phyloP scores from a whole-genome alignment of 2,329 filamentous ascomycete species.

The Whalleya microplaca region DNA sequence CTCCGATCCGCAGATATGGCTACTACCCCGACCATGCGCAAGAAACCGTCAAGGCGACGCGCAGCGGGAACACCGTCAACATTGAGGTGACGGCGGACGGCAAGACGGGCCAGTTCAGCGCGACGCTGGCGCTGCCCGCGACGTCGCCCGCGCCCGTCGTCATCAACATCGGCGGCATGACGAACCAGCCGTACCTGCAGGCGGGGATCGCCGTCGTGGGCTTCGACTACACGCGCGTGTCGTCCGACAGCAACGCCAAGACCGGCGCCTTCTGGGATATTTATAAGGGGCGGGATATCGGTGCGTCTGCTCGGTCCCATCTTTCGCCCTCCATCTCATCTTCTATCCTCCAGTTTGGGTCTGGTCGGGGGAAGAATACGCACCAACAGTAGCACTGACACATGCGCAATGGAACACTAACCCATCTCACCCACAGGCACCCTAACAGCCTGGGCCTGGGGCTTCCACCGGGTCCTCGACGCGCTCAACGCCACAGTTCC shows the following conservation, averaged over 20 bases:
- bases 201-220: constrained; percentile 53
- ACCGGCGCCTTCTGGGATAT: constrained; percentile 53
- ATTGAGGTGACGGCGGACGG: constrained; percentile 47
- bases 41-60: constrained; percentile 51
- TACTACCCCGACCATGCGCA: constrained; percentile 53
- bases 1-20: constrained; percentile 34
- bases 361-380: no score
- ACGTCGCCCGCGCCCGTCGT: constrained; percentile 47
- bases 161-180: constrained; percentile 55
- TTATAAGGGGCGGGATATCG: constrained; percentile 53
- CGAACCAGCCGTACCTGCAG: constrained; percentile 49
- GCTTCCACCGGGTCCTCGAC: constrained; percentile 57
- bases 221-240: constrained; percentile 52
- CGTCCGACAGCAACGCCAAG: constrained; percentile 53
- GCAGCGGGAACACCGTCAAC: constrained; percentile 47
- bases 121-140: constrained; percentile 46
- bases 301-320: constrained; percentile 39
- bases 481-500: constrained; percentile 52
- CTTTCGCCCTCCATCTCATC: background rate
- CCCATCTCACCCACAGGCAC: no score
- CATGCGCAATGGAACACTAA: no score
- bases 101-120: constrained; percentile 49
- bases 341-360: background rate
- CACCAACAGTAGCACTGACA: no score
- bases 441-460: constrained; percentile 60